Conservation (phyloP, 1,139 yeast genomes). For the Kodamaea sp. region DNA sequence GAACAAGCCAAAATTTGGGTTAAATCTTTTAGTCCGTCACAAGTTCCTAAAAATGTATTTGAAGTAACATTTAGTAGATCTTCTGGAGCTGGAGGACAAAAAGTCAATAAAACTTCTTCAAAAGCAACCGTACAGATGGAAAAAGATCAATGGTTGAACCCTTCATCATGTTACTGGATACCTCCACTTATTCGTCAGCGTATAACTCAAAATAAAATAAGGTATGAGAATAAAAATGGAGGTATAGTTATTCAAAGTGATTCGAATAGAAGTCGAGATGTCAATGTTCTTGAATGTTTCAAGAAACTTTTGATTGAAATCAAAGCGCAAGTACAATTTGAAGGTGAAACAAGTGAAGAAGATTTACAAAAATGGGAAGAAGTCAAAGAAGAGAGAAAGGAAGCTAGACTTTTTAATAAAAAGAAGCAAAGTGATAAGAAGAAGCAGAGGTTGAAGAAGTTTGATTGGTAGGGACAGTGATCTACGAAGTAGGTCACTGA, state of each 20-base stretch:
- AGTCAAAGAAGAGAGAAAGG: conserved; percentile 44
- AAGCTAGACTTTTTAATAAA: conserved; percentile 49
- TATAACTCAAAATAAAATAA: conserved; percentile 34
- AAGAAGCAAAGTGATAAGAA: conserved; percentile 55
- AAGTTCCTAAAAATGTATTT: conserved; percentile 52
- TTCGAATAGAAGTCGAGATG: conserved; percentile 52
- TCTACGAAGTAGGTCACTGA: too few species aligned
- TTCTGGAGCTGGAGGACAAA: conserved; percentile 95
- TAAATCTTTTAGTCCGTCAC: conserved; percentile 21
- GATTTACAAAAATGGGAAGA: conserved; percentile 55
- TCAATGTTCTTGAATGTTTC: conserved; percentile 58
- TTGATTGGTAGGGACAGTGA: conserved; percentile 20
- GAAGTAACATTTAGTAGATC: conserved; percentile 61
- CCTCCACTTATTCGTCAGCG: conserved; percentile 52
- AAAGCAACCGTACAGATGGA: conserved; percentile 67
- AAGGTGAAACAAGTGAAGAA: conserved; percentile 47
- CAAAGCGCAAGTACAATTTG: conserved; percentile 44
- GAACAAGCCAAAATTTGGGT: conserved; percentile 47
- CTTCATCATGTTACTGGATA: conserved; percentile 53
- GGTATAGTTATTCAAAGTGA: conserved; percentile 68
- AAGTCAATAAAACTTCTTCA: conserved; percentile 80
- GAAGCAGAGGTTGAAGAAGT: conserved; percentile 41
- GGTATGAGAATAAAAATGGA: conserved; percentile 54
- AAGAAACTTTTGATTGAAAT: conserved; percentile 55
- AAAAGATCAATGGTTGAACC: conserved; percentile 45